Conservation (phyloP, 805 yeast genomes). For the Teunomyces stri region DNA sequence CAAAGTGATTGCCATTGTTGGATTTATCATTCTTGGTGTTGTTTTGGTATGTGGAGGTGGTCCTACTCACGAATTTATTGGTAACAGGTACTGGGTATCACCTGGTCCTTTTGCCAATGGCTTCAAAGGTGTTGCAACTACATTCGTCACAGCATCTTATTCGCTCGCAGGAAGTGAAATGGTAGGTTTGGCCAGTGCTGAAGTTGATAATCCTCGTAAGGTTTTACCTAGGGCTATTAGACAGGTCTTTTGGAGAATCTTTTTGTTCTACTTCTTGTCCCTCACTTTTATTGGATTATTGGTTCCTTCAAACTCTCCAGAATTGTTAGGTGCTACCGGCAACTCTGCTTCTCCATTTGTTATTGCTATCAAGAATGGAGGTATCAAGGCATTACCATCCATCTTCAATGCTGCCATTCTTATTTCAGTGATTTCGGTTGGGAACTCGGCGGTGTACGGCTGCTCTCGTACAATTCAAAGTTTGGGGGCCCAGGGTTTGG, state of each 20-base stretch:
- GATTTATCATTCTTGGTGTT: conserved; percentile 36
- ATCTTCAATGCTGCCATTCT: conserved; percentile 27
- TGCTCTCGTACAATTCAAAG: conserved; percentile 19
- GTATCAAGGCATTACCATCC: conserved; percentile 24
- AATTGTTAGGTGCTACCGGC: conserved; percentile 20
- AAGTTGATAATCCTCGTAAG: conserved; percentile 37
- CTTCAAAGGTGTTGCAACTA: conserved; percentile 37
- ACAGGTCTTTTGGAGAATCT: conserved; percentile 45
- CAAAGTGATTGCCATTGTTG: conserved; percentile 34
- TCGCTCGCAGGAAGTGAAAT: conserved; percentile 38
- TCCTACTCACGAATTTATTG: conserved; percentile 35
- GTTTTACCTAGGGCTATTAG: conserved; percentile 42
- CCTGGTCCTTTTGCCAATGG: conserved; percentile 38
- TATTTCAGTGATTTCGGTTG: conserved; percentile 28
- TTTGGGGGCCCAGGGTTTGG: conserved; percentile 16
- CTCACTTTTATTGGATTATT: conserved; percentile 23
- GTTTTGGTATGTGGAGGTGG: conserved; percentile 40
- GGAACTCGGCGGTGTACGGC: conserved; percentile 29
- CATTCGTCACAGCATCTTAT: conserved; percentile 38
- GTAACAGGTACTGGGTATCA: conserved; percentile 29
- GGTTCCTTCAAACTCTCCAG: conserved; percentile 18
- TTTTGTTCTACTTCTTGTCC: conserved; percentile 34
- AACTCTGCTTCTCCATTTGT: conserved; percentile 26
- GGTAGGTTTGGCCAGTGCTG: conserved; percentile 40
- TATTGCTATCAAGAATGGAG: conserved; percentile 28